Percentiles rank a stretch among this genome's conserved stretches.
phyloP scores from a whole-genome alignment of 805 yeast genomes.

The Zygosaccharomyces kombuchaensis region DNA sequence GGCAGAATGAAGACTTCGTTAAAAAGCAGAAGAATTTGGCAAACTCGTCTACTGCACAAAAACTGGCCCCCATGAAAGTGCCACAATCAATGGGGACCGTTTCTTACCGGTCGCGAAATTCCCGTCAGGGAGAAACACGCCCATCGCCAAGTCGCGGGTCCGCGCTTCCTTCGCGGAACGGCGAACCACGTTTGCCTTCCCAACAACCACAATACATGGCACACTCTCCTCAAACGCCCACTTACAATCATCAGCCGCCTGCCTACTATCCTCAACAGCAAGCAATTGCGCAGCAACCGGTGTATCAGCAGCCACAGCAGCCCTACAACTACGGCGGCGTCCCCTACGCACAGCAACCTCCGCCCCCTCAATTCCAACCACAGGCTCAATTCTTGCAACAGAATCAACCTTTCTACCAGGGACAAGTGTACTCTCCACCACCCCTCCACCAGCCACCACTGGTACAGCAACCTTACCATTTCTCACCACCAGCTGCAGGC shows the following conservation, averaged over 20 bases:
- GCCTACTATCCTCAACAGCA: background rate
- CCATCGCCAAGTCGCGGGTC: no score
- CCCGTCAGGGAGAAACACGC: conserved; percentile 10
- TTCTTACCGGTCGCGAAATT: conserved; percentile 19
- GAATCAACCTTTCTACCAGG: conserved; percentile 4
- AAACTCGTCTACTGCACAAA: conserved; percentile 1
- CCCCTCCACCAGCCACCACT: conserved; percentile 15
- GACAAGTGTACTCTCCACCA: conserved; percentile 16
- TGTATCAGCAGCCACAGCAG: conserved; percentile 9
- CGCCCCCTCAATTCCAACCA: conserved; percentile 15
- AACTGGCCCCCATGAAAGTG: conserved; percentile 15
- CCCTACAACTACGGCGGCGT: conserved; percentile 4
- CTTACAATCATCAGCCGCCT: conserved; percentile 14
- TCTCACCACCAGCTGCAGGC: conserved; percentile 12
- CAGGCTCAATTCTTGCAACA: conserved; percentile 17
- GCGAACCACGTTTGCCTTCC: background rate
- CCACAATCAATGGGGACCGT: conserved; percentile 15
- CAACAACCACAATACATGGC: conserved; percentile 1
- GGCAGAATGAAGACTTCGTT: background rate
- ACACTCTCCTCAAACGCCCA: conserved; percentile 5
- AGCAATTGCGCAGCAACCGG: conserved; percentile 1
- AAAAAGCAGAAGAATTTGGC: background rate
- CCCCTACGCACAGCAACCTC: conserved; percentile 7
- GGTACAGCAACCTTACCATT: background rate
- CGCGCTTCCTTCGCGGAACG: no score